Base-by-base conservation (phyloP, 2,329 filamentous ascomycete genomes). In the Fusarium sp. region DNA sequence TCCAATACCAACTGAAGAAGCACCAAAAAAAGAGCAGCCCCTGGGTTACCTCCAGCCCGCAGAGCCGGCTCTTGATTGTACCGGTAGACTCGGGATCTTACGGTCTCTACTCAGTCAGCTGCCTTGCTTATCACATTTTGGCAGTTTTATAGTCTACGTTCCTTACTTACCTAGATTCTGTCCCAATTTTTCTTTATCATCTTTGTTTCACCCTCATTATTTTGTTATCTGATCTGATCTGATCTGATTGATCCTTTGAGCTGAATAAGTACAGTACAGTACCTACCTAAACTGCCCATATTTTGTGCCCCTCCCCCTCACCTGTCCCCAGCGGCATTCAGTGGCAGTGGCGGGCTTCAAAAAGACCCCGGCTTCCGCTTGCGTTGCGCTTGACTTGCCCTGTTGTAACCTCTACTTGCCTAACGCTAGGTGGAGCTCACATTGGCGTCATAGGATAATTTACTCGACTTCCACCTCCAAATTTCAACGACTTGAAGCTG, bases 271-370 rank as follows among this genome's bases (percentile, higher is more conserved):
- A 18, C 26, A 13, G 8, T 42, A 20, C 23, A 26, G 20, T 20
- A 20, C 20, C 20, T 20, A 20, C n/a, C n/a, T n/a, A n/a, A 20
- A 15, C 18, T n/a, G 40, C 15, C 40, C 23, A 28, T 28, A 42
- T 37, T 37, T 23, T 49, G 51, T 70, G 51, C 68, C 68, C 68
- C 68, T 71, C 68, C 68, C 68, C 68, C 67, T 70, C 67, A 45
- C 60, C 64, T 65, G 61, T 54, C 52, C 52, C 62, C 40, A 44
- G 59, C 23, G 56, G 31, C 38, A 4, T 23, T 23, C 23, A 33
- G 42, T 47, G 36, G 60, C 40, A 64, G 52, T 51, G 42, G 60
- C 61, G 59, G 61, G 52, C 54, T 54, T 56, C 46, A 36, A 49
- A 53, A 68, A 38, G 34, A 51, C 55, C 55, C 67, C 46, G 53